Percentiles rank a stretch among this genome's conserved stretches.
These are phyloP conservation scores for Pestalotiopsis sp. DNA, from an alignment of 2,329 filamentous ascomycete species.

Conservation along the genomic window DNA sequence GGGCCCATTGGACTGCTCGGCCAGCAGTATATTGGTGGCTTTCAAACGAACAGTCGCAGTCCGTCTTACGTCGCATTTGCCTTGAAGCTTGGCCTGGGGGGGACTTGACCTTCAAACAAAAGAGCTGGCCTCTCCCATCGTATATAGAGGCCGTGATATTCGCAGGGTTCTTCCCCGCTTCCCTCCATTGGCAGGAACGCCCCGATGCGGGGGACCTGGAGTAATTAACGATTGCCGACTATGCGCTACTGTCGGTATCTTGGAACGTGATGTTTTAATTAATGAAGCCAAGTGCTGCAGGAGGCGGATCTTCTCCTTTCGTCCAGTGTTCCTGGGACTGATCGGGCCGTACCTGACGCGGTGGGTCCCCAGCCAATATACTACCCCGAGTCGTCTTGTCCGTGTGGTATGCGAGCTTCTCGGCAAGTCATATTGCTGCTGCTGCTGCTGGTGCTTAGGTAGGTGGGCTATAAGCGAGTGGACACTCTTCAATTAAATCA, in stretches of 20 bases:
- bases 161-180: slow-evolving; percentile 1
- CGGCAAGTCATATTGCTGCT: background rate
- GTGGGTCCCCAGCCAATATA: background rate
- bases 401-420: background rate
- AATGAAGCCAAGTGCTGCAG: background rate
- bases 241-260: background rate
- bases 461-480: background rate
- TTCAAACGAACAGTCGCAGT: background rate
- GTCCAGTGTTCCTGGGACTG: background rate
- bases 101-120: background rate
- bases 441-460: background rate
- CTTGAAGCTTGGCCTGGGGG: too few species aligned
- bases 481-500: background rate
- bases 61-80: slow-evolving; percentile 5
- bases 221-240: background rate
- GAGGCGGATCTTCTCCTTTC: background rate
- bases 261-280: background rate
- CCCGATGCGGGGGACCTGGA: background rate
- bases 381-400: background rate
- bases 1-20: slow-evolving; percentile 2
- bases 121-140: background rate
- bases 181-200: background rate
- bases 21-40: background rate
- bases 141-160: background rate
- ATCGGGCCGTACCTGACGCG: slow-evolving; percentile 5